Percentiles rank a stretch among this genome's conserved stretches.
Conservation (phyloP, 169 alveolate species). For the Plasmodium malariae region DNA sequence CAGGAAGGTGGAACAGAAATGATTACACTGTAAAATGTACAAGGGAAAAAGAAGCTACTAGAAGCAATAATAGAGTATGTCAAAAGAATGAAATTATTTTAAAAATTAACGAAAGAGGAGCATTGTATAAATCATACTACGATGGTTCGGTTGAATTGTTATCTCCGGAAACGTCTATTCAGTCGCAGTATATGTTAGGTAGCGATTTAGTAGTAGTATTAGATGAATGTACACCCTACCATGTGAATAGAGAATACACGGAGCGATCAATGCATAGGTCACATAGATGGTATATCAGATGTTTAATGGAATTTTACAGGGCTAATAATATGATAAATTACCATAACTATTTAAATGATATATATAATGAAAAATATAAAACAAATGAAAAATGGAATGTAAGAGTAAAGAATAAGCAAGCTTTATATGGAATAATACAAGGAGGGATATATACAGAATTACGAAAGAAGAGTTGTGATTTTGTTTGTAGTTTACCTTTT, state of each 20-base stretch:
- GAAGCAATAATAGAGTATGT: neutral
- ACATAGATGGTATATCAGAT: conserved; percentile 70
- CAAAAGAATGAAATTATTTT: conserved; percentile 5
- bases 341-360: conserved; percentile 36
- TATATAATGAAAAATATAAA: conserved; percentile 34
- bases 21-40: neutral
- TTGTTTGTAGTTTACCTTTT: conserved; percentile 89
- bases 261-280: conserved; percentile 68
- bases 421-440: conserved; percentile 97
- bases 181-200: conserved; percentile 57
- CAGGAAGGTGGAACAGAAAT: no score
- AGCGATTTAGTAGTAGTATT: conserved; percentile 49
- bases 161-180: conserved; percentile 66
- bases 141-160: conserved; percentile 45
- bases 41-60: neutral
- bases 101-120: conserved; percentile 55
- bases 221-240: conserved; percentile 70
- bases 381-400: conserved; percentile 21
- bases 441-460: conserved; percentile 96
- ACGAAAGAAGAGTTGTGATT: conserved; percentile 81
- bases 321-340: conserved; percentile 52
- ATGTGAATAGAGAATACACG: conserved; percentile 38
- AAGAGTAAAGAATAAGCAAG: conserved; percentile 90
- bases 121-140: conserved; percentile 34
- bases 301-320: conserved; percentile 35